Evolutionary conservation across 495 filamentous ascomycete genomes (phyloP), one percentile per base, ranked within the genome.

Genomic region (Apodospora peruviana): DNA sequence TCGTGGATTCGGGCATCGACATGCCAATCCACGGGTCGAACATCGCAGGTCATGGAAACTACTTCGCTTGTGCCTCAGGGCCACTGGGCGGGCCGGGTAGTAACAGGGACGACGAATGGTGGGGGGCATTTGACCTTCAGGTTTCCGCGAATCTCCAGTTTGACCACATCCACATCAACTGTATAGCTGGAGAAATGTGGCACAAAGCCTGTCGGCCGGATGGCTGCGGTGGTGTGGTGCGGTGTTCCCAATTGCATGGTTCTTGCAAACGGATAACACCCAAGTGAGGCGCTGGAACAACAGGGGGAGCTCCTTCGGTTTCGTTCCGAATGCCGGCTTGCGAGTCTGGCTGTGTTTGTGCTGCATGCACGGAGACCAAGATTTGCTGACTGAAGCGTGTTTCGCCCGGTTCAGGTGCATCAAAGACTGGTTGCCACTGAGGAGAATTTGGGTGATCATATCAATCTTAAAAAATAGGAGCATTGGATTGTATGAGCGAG

Each of bases 1-100:
- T 29, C 43, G 49, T 41, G 47, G 56, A 42, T 50, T 60, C 59
- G 60, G 59, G 52, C 46, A 52, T 56, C 56, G 55, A 58, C 60
- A 60, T 59, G 29, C 19, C 4, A 4, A 22, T 41, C 19, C 18
- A 22, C 20, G 20, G 16, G 21, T 25, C n/a, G 23, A 20, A 29
- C 34, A 23, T 22, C n/a, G 32, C 19, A 38, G 23, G 17, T 43
- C 29, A 32, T 22, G 34, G 35, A 17, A 19, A 46, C 5, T 45
- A 24, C 32, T 37, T 45, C 27, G 52, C 27, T 43, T 38, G 2
- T 21, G 49, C 45, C 11, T 40, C 23, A 47, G 38, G 40, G 47
- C 52, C 45, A 45, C 36, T 42, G 51, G 51, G n/a, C n/a, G n/a
- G n/a, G n/a, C n/a, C n/a, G n/a, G n/a, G n/a, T n/a, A n/a, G n/a